These are phyloP conservation scores for Ensete ventricosum DNA, from an alignment of 176 grass and related monocot species.

Conservation along the genomic window DNA sequence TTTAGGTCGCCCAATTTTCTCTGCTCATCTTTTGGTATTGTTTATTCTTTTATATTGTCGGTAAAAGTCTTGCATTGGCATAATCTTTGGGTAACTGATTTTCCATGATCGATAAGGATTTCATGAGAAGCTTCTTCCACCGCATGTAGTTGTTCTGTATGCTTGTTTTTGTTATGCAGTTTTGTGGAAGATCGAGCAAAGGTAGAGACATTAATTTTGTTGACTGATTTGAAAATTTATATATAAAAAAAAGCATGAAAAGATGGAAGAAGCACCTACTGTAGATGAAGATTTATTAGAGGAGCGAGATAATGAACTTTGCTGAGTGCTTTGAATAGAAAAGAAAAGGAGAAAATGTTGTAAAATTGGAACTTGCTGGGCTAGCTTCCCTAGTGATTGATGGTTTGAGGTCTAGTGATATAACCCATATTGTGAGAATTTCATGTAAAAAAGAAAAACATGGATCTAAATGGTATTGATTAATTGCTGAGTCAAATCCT, in stretches of 20 bases:
- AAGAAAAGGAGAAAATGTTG: neutral
- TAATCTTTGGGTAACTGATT: too few species aligned
- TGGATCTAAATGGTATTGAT: neutral
- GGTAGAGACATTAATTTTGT: neutral
- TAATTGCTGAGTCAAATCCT: neutral
- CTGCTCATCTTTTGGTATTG: neutral
- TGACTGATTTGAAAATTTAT: too few species aligned
- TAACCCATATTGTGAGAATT: neutral
- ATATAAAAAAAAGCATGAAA: too few species aligned
- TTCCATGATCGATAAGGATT: neutral
- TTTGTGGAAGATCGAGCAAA: neutral
- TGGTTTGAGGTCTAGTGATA: neutral
- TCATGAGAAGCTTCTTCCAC: neutral
- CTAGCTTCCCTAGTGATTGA: neutral
- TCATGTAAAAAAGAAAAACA: neutral
- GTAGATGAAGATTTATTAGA: too few species aligned
- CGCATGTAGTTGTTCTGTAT: neutral
- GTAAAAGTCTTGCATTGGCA: too few species aligned
- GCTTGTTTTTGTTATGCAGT: neutral
- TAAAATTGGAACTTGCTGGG: neutral
- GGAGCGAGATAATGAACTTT: too few species aligned
- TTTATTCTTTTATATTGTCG: neutral
- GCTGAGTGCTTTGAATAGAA: neutral
- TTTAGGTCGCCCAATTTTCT: neutral
- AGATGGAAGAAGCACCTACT: too few species aligned